Percentiles rank a stretch among this genome's conserved stretches.
phyloP scores from a whole-genome alignment of 129 eudicot species.

The Flaveria trinervia region DNA sequence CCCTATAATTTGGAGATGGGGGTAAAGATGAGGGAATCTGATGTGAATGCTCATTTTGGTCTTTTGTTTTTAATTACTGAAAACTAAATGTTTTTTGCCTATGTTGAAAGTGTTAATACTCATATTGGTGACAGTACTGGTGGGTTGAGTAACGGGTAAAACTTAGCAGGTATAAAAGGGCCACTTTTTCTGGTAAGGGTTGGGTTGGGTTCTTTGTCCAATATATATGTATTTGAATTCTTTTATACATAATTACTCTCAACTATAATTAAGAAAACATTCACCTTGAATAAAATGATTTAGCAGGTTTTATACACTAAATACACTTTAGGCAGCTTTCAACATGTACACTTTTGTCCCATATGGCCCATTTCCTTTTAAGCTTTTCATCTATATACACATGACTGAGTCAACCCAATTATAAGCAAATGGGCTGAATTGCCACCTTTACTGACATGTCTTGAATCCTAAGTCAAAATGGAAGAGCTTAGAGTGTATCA shows the following conservation, averaged over 20 bases:
- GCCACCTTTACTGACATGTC: not conserved
- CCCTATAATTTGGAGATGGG: no score
- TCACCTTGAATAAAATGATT: not conserved
- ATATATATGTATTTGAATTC: no score
- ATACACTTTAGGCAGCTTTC: not conserved
- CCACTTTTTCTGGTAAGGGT: not conserved
- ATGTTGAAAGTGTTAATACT: not conserved
- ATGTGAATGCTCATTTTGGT: no score
- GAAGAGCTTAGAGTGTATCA: not conserved
- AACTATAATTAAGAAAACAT: not conserved
- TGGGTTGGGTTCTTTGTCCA: not conserved
- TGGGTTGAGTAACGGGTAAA: not conserved
- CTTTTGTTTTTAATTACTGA: not conserved
- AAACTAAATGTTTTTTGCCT: not conserved
- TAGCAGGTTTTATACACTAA: not conserved
- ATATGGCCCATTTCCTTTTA: not conserved
- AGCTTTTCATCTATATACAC: not conserved
- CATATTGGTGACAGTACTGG: not conserved
- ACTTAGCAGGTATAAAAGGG: not conserved
- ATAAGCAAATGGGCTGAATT: not conserved
- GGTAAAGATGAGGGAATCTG: no score
- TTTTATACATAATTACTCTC: not conserved
- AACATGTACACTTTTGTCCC: not conserved
- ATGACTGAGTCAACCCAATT: not conserved
- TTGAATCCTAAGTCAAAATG: not conserved